Evolutionary conservation across 2,329 filamentous ascomycete species (phyloP).

Genomic region (Dactylonectria estremocensis): DNA sequence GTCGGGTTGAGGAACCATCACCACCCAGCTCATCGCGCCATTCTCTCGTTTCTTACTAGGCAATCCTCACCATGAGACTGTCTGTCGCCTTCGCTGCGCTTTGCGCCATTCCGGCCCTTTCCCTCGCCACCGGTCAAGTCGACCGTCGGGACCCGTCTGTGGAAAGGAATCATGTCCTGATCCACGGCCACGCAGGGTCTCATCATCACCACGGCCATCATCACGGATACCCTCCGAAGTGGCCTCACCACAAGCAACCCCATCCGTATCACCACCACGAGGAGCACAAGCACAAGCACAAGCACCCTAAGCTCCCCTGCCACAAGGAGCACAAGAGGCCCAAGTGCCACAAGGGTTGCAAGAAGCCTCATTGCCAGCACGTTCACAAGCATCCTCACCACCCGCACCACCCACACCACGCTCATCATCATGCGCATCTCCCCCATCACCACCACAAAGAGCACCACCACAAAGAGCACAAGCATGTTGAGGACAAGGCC

Average conservation of each 20-base stretch:
- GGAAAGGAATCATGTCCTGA: conserved; percentile 5
- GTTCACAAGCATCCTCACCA: conserved; percentile 12
- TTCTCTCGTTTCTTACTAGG: conserved; percentile 19
- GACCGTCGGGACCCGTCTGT: neutral
- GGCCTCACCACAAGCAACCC: conserved; percentile 30
- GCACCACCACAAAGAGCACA: neutral
- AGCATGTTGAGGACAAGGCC: conserved; percentile 16
- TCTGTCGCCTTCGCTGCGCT: conserved; percentile 41
- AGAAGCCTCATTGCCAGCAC: neutral
- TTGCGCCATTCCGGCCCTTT: conserved; percentile 37
- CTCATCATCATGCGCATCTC: neutral
- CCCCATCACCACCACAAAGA: neutral
- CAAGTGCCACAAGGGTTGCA: neutral
- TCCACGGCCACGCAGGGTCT: conserved; percentile 1
- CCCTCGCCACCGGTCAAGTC: conserved; percentile 14
- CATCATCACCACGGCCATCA: conserved; percentile 12
- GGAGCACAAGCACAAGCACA: conserved; percentile 8
- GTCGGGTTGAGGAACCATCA: neutral
- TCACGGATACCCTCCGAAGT: no score
- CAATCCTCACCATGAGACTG: conserved; percentile 41
- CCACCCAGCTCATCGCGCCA: conserved; percentile 4
- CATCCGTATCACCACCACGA: neutral
- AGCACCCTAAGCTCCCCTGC: conserved; percentile 11
- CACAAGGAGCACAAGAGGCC: conserved; percentile 27
- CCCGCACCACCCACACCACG: conserved; percentile 26